Base-by-base conservation (phyloP, 129 eudicot genomes). In the Logfia minima region DNA sequence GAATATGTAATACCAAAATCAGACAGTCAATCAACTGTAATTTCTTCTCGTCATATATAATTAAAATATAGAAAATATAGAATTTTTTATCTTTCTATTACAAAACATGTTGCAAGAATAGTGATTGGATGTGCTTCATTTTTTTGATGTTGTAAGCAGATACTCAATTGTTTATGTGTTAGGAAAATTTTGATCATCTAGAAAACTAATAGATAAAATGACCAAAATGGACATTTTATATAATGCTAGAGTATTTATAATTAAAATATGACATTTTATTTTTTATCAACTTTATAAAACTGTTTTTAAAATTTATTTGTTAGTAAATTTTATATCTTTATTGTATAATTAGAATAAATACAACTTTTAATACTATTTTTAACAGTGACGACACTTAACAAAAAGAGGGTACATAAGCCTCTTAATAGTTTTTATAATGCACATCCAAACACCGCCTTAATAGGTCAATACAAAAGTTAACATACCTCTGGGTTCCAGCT, bases 401-500 rank as follows among this genome's bases (percentile, higher is more conserved):
- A 18, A 53, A 53, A 53, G 60, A 53, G 60, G n/a, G 22, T n/a
- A 51, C 17, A 51, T 5, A 51, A 18, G 58, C 41, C 9, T 7
- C 8, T 35, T 35, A 52, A 13, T 52, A 52, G n/a, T 52, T 16
- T 32, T 52, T 52, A 52, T 18, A 52, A 3, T 16, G 58, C 58
- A 52, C 58, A 52, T 16, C 58, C 58, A 52, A 52, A 18, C 58
- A 16, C 58, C 19, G 6, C 58, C 58, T 52, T 52, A 16, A 52
- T 52, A 18, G 23, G 21, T 53, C 8, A 52, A 52, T 13, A 52
- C 5, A 52, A 52, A 52, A 52, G 17, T 4, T 6, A 17, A 34
- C 14, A 16, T 62, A 74, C 70, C 70, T 37, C 24, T 37, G 37
- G 37, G 21, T 74, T 74, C 69, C 78, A 37, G 69, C 14, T 41